Percentiles rank a stretch among this genome's conserved stretches.
Conservation (phyloP, 768 basidiomycete genomes). For the Rhodocollybia butyracea region DNA sequence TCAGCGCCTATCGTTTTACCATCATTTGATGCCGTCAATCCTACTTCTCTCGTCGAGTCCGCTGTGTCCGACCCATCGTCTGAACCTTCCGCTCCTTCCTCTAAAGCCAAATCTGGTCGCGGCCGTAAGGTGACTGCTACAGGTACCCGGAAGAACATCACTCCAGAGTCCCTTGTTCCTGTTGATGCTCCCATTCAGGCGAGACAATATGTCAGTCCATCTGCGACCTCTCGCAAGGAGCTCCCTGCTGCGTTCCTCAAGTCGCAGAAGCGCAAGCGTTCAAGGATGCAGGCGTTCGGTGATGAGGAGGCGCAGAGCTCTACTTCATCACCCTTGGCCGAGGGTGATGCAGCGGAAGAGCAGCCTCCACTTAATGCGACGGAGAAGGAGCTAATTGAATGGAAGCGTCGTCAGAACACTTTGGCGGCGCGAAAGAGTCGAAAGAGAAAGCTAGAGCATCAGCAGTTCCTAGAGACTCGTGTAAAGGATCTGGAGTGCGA, state of each 20-base stretch:
- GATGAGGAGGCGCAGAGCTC: conserved; percentile 26
- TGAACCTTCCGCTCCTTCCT: conserved; percentile 11
- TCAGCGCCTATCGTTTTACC: conserved; percentile 32
- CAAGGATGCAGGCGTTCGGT: conserved; percentile 34
- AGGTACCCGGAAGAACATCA: conserved; percentile 70
- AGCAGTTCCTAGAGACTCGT: conserved; percentile 48
- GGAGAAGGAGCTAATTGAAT: conserved; percentile 54
- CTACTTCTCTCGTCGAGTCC: conserved; percentile 14
- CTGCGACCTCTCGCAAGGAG: conserved; percentile 75
- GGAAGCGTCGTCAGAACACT: conserved; percentile 67
- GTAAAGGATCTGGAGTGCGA: conserved; percentile 41
- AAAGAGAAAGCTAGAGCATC: conserved; percentile 63
- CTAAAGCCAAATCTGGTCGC: conserved; percentile 10
- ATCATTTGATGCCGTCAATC: conserved; percentile 31
- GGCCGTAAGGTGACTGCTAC: conserved; percentile 41
- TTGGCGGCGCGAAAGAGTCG: conserved; percentile 66
- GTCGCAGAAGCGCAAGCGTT: conserved; percentile 52
- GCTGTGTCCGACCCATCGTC: conserved; percentile 9
- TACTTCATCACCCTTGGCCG: background rate
- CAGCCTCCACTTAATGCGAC: conserved; percentile 20
- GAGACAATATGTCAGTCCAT: conserved; percentile 68
- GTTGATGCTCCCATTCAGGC: conserved; percentile 77
- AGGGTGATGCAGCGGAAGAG: conserved; percentile 9
- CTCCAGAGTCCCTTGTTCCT: conserved; percentile 64
- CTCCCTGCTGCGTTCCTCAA: conserved; percentile 60